Conservation (phyloP, 139 green algal species). For the Micractinium conductrix region DNA sequence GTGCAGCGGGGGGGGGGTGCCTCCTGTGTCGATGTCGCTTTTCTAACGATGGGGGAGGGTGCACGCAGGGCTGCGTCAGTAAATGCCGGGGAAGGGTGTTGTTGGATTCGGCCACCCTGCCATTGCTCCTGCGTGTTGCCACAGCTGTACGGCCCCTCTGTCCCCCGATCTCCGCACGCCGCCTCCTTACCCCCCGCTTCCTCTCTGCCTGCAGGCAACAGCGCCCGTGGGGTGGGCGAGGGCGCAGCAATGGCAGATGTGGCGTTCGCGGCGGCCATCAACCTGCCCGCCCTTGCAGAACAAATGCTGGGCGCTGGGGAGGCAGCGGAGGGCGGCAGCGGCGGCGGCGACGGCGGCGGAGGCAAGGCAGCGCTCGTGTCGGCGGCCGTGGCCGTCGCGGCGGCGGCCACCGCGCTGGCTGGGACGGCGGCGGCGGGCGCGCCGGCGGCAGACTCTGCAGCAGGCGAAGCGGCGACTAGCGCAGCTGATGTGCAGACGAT, state of each 20-base stretch:
- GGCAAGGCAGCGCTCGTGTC: not conserved
- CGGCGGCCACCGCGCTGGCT: not conserved
- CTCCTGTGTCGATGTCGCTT: no score
- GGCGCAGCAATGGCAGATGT: conserved; percentile 11
- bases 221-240: conserved; percentile 9
- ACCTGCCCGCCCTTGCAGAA: conserved; percentile 18
- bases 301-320: not conserved
- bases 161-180: not conserved
- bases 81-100: no score
- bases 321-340: not conserved
- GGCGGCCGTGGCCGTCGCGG: not conserved
- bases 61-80: no score
- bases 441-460: no score
- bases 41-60: no score
- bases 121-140: no score
- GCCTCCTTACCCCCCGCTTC: not conserved
- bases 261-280: not conserved
- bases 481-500: not conserved
- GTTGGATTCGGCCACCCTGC: no score
- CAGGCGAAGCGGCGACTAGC: not conserved
- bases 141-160: no score
- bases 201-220: not conserved
- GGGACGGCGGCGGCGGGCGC: not conserved
- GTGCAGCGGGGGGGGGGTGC: no score
- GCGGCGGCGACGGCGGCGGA: not conserved